Conservation (phyloP, 2,329 filamentous ascomycete genomes). For the Clarireedia sp. region DNA sequence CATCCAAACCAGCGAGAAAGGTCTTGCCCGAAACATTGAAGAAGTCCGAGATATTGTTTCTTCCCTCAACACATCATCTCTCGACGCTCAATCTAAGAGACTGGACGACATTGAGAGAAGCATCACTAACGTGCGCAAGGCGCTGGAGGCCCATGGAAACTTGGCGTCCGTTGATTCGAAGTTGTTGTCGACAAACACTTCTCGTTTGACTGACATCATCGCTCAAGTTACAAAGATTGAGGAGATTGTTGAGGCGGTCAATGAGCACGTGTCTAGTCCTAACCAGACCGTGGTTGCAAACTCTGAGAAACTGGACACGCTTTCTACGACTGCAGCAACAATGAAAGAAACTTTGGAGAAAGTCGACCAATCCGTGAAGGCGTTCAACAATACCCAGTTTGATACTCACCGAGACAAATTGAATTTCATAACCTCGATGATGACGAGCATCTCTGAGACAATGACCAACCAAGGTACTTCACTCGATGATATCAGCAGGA, state of each 20-base stretch:
- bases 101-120: conserved; percentile 17
- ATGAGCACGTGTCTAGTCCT: conserved; percentile 10
- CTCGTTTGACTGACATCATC: conserved; percentile 14
- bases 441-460: conserved; percentile 8
- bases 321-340: conserved; percentile 10
- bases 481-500: conserved; percentile 6
- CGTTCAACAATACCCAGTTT: conserved; percentile 8
- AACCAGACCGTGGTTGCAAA: conserved; percentile 2
- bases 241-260: conserved; percentile 13
- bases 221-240: conserved; percentile 14
- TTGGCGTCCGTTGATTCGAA: conserved; percentile 20
- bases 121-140: conserved; percentile 15
- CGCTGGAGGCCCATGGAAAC: conserved; percentile 14
- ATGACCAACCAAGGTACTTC: conserved; percentile 10
- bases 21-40: conserved; percentile 13
- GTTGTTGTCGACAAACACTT: conserved; percentile 15
- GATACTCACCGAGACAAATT: conserved; percentile 8
- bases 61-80: conserved; percentile 13
- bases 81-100: conserved; percentile 12
- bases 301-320: conserved; percentile 12
- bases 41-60: conserved; percentile 15
- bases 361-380: conserved; percentile 4
- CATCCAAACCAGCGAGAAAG: conserved; percentile 11
- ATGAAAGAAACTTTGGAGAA: conserved; percentile 13
- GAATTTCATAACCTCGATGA: conserved; percentile 10